A percentile compares a stretch with the other conserved stretches of the same genome.
phyloP scores from a whole-genome alignment of 495 filamentous ascomycete genomes.

The Monascus purpureus region DNA sequence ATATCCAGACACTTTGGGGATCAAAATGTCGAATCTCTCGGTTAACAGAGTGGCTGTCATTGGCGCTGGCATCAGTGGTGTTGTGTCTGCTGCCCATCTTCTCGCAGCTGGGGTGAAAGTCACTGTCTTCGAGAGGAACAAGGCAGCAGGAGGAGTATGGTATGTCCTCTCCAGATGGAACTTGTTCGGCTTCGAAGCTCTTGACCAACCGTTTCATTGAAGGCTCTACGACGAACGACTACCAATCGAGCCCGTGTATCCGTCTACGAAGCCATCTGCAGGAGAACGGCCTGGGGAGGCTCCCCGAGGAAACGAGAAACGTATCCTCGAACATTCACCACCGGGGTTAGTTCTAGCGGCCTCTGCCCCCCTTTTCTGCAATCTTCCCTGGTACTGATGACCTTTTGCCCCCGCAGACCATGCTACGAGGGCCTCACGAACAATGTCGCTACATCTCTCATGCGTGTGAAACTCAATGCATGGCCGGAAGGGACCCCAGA shows the following conservation, averaged over 20 bases:
- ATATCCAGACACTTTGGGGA: no score
- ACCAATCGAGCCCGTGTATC: constrained; percentile 43
- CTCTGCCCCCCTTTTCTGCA: background rate
- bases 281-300: constrained; percentile 13
- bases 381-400: background rate
- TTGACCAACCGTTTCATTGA: background rate
- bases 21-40: background rate
- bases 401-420: constrained; percentile 18
- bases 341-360: constrained; percentile 25
- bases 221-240: constrained; percentile 46
- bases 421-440: constrained; percentile 49
- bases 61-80: constrained; percentile 56
- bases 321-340: constrained; percentile 31
- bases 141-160: constrained; percentile 48
- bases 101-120: constrained; percentile 43
- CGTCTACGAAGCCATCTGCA: constrained; percentile 32
- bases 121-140: constrained; percentile 49
- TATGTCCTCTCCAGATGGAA: no score
- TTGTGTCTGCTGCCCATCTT: constrained; percentile 48
- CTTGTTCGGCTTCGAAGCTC: no score
- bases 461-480: constrained; percentile 40
- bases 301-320: constrained; percentile 9
- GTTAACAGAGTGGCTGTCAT: constrained; percentile 45
- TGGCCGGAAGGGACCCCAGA: constrained; percentile 47
- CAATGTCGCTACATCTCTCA: constrained; percentile 49